phyloP scores from a whole-genome alignment of 73 alveolate genomes.

The Durusdinium trenchii region DNA sequence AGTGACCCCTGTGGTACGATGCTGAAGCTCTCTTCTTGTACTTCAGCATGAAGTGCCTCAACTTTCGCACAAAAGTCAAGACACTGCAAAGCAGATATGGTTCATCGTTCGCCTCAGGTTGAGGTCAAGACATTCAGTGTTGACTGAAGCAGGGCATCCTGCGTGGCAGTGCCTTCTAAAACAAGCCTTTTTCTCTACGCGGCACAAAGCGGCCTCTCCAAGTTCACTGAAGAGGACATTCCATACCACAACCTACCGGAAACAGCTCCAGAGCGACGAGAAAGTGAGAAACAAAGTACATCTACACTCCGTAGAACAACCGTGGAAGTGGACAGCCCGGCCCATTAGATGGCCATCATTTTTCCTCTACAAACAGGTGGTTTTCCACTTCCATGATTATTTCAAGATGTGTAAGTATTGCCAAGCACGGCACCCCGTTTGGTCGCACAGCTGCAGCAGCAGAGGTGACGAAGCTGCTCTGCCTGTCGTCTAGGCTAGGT shows the following conservation, averaged over 20 bases:
- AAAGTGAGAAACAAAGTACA: background rate
- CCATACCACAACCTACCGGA: slow-evolving; percentile 41
- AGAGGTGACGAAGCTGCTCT: background rate
- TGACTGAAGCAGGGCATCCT: slow-evolving; percentile 34
- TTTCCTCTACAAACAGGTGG: too few relatives aligned
- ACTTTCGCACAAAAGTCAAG: background rate
- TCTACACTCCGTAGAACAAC: too few relatives aligned
- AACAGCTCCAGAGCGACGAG: background rate
- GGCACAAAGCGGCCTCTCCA: background rate
- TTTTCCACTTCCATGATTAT: too few relatives aligned
- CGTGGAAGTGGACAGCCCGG: too few relatives aligned
- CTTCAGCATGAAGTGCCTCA: slow-evolving; percentile 40
- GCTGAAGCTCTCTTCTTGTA: background rate
- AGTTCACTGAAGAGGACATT: slow-evolving; percentile 50
- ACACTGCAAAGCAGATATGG: background rate
- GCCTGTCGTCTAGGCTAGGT: background rate
- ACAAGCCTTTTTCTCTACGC: background rate
- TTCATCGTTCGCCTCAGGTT: background rate
- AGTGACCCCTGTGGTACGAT: slow-evolving; percentile 20
- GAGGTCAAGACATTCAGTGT: background rate
- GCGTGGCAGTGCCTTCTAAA: background rate
- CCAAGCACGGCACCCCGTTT: background rate
- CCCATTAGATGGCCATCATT: too few relatives aligned
- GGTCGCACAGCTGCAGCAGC: slow-evolving; percentile 40
- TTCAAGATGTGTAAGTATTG: too few relatives aligned